Evolutionary conservation across 2,329 filamentous ascomycete species (phyloP).

Genomic region (Ophiostoma sp.): DNA sequence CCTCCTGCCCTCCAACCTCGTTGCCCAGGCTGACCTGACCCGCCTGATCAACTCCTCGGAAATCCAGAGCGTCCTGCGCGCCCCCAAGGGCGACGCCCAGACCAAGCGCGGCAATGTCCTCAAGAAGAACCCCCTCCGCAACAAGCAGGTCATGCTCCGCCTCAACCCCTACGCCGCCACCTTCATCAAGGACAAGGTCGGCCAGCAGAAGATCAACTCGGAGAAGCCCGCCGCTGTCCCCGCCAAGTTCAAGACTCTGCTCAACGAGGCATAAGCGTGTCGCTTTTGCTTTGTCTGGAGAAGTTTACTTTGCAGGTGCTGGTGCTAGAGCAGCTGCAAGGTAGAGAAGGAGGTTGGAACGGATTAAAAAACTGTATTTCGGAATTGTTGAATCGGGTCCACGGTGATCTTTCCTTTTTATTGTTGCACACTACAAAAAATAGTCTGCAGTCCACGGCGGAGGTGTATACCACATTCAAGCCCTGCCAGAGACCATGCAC

Average conservation of each 20-base stretch:
- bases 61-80: slow-evolving; percentile 92
- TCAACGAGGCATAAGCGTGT: slow-evolving; percentile 32
- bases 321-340: not conserved
- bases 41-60: slow-evolving; percentile 99
- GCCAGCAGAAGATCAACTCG: slow-evolving; percentile 58
- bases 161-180: slow-evolving; percentile 97
- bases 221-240: slow-evolving; percentile 33
- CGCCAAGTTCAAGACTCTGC: slow-evolving; percentile 34
- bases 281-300: not conserved
- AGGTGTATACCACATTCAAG: slow-evolving; percentile 4
- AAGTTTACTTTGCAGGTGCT: not conserved
- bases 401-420: slow-evolving; percentile 11
- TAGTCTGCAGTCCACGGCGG: slow-evolving; percentile 5
- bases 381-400: slow-evolving; percentile 3
- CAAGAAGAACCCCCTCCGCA: slow-evolving; percentile 99
- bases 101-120: slow-evolving; percentile 90
- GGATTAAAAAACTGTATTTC: not conserved
- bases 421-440: slow-evolving; percentile 1
- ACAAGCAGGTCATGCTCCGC: slow-evolving; percentile 97
- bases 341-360: not conserved
- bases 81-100: slow-evolving; percentile 82
- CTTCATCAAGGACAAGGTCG: slow-evolving; percentile 84
- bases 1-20: slow-evolving; percentile 88
- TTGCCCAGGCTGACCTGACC: slow-evolving; percentile 91
- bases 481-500: not conserved